Evolutionary conservation across 768 basidiomycete species (phyloP).

Genomic region (Clitopilus hobsonii): DNA sequence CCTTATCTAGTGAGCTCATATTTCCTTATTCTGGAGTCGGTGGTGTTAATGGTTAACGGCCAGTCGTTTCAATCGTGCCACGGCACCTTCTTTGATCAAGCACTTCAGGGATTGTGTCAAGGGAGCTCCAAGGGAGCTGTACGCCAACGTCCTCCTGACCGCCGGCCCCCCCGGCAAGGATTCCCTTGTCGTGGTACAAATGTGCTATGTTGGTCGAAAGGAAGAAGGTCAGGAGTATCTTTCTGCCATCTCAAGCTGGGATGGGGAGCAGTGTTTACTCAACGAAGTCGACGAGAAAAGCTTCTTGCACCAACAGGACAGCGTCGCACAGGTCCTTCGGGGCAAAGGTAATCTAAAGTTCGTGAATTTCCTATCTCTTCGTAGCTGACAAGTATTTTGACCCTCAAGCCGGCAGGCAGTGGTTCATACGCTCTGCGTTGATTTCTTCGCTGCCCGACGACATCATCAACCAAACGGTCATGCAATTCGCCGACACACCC

Average conservation of each 20-base stretch:
- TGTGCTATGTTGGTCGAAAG: slow-evolving; percentile 81
- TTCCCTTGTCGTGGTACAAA: slow-evolving; percentile 86
- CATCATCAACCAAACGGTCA: slow-evolving; percentile 76
- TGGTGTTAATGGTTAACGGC: slow-evolving; percentile 4
- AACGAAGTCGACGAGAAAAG: slow-evolving; percentile 91
- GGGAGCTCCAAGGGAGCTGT: slow-evolving; percentile 79
- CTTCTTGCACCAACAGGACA: slow-evolving; percentile 87
- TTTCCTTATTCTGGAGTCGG: slow-evolving; percentile 1
- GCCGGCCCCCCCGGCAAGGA: slow-evolving; percentile 83
- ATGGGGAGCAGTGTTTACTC: slow-evolving; percentile 78
- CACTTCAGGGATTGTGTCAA: slow-evolving; percentile 95
- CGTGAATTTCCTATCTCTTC: background rate
- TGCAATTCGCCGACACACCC: slow-evolving; percentile 77
- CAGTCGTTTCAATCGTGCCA: slow-evolving; percentile 85
- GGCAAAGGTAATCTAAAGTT: slow-evolving; percentile 57
- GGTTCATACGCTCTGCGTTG: slow-evolving; percentile 88
- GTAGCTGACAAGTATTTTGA: background rate
- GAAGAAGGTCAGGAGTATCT: slow-evolving; percentile 76
- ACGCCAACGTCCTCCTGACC: slow-evolving; percentile 86
- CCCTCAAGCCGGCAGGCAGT: slow-evolving; percentile 66
- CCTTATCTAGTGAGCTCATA: slow-evolving; percentile 87
- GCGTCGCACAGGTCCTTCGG: slow-evolving; percentile 84
- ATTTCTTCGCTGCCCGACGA: slow-evolving; percentile 85
- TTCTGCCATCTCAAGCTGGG: slow-evolving; percentile 81
- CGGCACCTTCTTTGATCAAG: slow-evolving; percentile 81